These are phyloP conservation scores for Colletotrichum sp. DNA, from an alignment of 2,329 filamentous ascomycete genomes.

Conservation along the genomic window DNA sequence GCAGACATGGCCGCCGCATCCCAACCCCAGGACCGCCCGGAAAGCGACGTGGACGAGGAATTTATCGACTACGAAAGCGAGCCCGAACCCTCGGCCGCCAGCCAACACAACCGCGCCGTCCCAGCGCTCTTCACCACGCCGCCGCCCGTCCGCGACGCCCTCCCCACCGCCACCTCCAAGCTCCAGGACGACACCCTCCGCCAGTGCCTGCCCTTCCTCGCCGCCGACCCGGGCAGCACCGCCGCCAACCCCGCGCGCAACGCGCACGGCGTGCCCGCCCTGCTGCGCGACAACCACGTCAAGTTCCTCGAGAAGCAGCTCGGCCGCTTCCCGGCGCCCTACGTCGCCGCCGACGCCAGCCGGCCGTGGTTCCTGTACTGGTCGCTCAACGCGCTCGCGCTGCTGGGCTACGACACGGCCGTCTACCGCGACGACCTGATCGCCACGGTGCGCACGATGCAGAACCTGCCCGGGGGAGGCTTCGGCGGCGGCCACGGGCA, in stretches of 20 bases:
- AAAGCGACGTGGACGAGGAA: slow-evolving; percentile 15
- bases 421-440: slow-evolving; percentile 73
- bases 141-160: slow-evolving; percentile 68
- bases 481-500: slow-evolving; percentile 96
- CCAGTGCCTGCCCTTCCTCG: slow-evolving; percentile 73
- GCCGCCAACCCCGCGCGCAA: slow-evolving; percentile 58
- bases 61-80: slow-evolving; percentile 20
- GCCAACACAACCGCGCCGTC: slow-evolving; percentile 33
- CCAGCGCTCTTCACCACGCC: slow-evolving; percentile 62
- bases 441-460: slow-evolving; percentile 78
- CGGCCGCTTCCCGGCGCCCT: slow-evolving; percentile 69
- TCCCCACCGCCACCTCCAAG: slow-evolving; percentile 77
- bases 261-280: slow-evolving; percentile 72
- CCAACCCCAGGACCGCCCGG: background rate
- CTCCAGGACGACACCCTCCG: slow-evolving; percentile 73
- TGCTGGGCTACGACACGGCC: slow-evolving; percentile 76
- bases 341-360: slow-evolving; percentile 81
- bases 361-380: slow-evolving; percentile 96
- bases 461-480: slow-evolving; percentile 77
- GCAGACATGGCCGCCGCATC: slow-evolving; percentile 16
- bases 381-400: slow-evolving; percentile 76
- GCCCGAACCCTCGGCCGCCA: background rate
- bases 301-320: slow-evolving; percentile 66
- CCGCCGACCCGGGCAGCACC: slow-evolving; percentile 29
- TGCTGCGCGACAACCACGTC: slow-evolving; percentile 69